phyloP scores from a whole-genome alignment of 352 stramenopile genomes.

The Phytopythium helicoides region DNA sequence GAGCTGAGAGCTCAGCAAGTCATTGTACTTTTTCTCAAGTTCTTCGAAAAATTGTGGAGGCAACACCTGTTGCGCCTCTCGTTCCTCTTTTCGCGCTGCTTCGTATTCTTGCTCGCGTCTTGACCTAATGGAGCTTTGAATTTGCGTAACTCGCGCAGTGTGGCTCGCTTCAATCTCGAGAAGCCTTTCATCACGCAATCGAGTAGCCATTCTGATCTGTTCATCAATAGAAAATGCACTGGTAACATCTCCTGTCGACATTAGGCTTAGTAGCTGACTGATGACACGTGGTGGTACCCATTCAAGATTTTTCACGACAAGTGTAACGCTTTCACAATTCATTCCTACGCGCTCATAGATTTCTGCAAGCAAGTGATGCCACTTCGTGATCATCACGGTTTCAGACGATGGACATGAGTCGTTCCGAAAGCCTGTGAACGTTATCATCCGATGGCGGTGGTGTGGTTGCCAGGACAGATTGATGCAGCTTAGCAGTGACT shows the following conservation, averaged over 20 bases:
- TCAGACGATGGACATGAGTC: background rate
- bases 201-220: slow-evolving; percentile 56
- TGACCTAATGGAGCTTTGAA: slow-evolving; percentile 27
- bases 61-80: slow-evolving; percentile 20
- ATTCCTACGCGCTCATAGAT: slow-evolving; percentile 58
- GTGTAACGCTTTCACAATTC: slow-evolving; percentile 47
- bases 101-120: slow-evolving; percentile 25
- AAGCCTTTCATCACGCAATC: slow-evolving; percentile 62
- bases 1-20: slow-evolving; percentile 31
- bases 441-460: slow-evolving; percentile 11
- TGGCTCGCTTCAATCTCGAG: slow-evolving; percentile 48
- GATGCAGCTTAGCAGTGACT: slow-evolving; percentile 42
- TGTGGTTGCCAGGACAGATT: slow-evolving; percentile 11
- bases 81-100: slow-evolving; percentile 26
- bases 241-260: slow-evolving; percentile 59
- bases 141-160: slow-evolving; percentile 18
- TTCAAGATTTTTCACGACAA: slow-evolving; percentile 52
- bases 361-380: slow-evolving; percentile 38
- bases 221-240: slow-evolving; percentile 58
- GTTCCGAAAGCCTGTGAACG: background rate
- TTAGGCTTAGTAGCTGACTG: slow-evolving; percentile 45
- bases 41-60: slow-evolving; percentile 27
- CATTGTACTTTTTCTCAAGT: slow-evolving; percentile 27
- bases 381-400: slow-evolving; percentile 14
- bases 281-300: slow-evolving; percentile 29